Base-by-base conservation (phyloP, 306 rosid species). In the Inga laurina region DNA sequence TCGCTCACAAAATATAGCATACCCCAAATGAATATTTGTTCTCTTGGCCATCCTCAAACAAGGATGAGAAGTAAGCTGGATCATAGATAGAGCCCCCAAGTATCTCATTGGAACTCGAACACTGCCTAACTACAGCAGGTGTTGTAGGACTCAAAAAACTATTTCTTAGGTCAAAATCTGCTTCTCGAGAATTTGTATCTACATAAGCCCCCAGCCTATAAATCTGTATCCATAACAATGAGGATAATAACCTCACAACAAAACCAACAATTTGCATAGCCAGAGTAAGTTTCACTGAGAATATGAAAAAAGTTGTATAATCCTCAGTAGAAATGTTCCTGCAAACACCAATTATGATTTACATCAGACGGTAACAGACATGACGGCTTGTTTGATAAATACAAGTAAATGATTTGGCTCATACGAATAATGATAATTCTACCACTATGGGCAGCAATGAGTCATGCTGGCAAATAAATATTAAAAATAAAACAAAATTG, bases 71-170 rank as follows among this genome's bases (percentile, higher is more conserved):
- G 82, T 93, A 91, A 44, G 87, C 52, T 14, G 97, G 99, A 87
- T 95, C 93, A 78, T 95, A 95, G 71, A 95, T 92, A 73, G 99
- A 87, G 86, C 99, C 99, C 34, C 98, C 98, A 69, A 95, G 86
- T 82, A 89, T 91, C 78, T 95, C 99, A 87, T 89, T 94, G 54
- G 97, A 89, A 85, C 85, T 84, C 19, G 99, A 95, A 68, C 88
- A 45, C 79, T 91, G 92, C 86, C 96, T 83, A 46, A 14, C 90
- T 72, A 85, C 81, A 72, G 67, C 91, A 62, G 95, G 95, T 80
- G 94, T 81, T 71, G 87, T 49, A 18, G 99, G 98, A 88, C 91
- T 93, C 92, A 95, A 77, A 88, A 95, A 95, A 87, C 96, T 92
- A 90, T 80, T 89, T 84, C 99, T 88, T 34, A 92, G 56, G 85